phyloP scores from a whole-genome alignment of 176 grass and related monocot species.

The Oryza glumipatula region DNA sequence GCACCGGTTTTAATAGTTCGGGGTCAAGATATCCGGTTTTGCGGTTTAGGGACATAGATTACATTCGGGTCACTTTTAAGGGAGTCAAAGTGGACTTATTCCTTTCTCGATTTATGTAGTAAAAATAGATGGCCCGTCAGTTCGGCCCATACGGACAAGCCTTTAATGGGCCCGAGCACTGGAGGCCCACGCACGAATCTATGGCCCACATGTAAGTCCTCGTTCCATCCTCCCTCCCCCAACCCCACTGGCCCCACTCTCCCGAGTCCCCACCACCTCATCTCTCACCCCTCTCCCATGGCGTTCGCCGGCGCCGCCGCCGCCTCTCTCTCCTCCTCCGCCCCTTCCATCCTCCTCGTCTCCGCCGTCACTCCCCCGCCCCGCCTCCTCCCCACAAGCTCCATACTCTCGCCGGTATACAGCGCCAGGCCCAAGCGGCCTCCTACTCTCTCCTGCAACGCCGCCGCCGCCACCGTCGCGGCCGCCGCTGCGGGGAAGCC shows the following conservation, averaged over 20 bases:
- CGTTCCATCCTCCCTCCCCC: background rate
- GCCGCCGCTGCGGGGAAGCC: background rate
- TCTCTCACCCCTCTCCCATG: conserved; percentile 25
- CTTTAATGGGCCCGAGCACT: too few species aligned
- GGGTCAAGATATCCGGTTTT: too few species aligned
- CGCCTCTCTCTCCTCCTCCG: conserved; percentile 8
- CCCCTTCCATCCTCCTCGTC: background rate
- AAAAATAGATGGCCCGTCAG: too few species aligned
- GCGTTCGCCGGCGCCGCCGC: conserved; percentile 23
- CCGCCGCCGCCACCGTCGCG: background rate
- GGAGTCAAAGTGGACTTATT: too few species aligned
- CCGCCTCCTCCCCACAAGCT: background rate
- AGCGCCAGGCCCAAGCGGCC: background rate
- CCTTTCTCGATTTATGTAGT: too few species aligned
- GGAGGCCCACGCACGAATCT: background rate
- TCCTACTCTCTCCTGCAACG: conserved; percentile 26
- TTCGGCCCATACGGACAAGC: too few species aligned
- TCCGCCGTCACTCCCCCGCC: background rate
- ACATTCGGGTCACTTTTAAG: too few species aligned
- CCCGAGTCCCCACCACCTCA: background rate
- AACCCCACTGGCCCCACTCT: background rate
- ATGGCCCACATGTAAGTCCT: conserved; percentile 15
- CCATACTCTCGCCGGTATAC: background rate
- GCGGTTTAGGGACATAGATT: too few species aligned
- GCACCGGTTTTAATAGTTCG: too few species aligned